Evolutionary conservation across 2,329 filamentous ascomycete genomes (phyloP).

Genomic region (Cyphellophora attinorum): DNA sequence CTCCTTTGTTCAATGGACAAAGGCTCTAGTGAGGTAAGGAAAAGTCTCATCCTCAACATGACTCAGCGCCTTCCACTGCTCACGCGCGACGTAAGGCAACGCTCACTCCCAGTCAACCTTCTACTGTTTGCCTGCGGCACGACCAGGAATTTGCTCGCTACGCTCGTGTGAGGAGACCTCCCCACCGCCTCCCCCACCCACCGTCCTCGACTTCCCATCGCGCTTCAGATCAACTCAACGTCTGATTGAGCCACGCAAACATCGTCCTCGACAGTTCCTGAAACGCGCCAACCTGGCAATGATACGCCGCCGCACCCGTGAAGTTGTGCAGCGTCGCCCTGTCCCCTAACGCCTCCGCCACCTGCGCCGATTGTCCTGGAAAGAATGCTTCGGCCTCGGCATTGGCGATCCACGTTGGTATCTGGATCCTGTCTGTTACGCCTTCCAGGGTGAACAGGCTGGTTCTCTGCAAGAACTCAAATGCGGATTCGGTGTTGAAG

Average conservation of each 20-base stretch:
- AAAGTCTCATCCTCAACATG: too few species aligned
- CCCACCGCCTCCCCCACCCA: too few species aligned
- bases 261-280: conserved; percentile 4
- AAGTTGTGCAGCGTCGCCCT: conserved; percentile 16
- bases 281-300: conserved; percentile 18
- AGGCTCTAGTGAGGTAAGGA: too few species aligned
- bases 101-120: too few species aligned
- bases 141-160: too few species aligned
- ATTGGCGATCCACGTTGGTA: conserved; percentile 19
- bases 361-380: conserved; percentile 12
- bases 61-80: too few species aligned
- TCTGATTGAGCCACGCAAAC: conserved; percentile 6
- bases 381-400: conserved; percentile 17
- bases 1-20: too few species aligned
- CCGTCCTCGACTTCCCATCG: too few species aligned
- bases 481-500: conserved; percentile 23
- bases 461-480: conserved; percentile 18
- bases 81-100: too few species aligned
- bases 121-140: too few species aligned
- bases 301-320: conserved; percentile 16
- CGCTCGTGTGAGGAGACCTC: too few species aligned
- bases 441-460: conserved; percentile 13
- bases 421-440: conserved; percentile 15
- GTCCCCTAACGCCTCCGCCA: conserved; percentile 15
- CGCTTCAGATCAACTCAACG: too few species aligned